These are phyloP conservation scores for Tricholoma sp. DNA, from an alignment of 768 basidiomycete species.

Conservation along the genomic window DNA sequence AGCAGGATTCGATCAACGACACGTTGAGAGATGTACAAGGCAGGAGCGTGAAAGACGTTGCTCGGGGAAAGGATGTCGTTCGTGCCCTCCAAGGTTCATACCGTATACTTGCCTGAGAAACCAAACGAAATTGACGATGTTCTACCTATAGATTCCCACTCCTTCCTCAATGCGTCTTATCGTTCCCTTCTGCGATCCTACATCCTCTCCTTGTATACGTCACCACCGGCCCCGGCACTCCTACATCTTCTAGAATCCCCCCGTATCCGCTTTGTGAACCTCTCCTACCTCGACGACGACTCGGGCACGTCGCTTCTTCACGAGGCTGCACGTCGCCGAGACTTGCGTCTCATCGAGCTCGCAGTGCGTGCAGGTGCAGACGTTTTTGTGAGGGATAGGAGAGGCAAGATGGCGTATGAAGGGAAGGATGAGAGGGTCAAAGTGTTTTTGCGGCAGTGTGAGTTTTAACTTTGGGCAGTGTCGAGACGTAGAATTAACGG, in stretches of 20 bases:
- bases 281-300: slow-evolving; percentile 76
- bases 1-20: slow-evolving; percentile 79
- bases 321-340: slow-evolving; percentile 78
- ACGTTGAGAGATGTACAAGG: slow-evolving; percentile 64
- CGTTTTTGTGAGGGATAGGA: slow-evolving; percentile 78
- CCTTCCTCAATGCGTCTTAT: slow-evolving; percentile 69
- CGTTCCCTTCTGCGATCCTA: slow-evolving; percentile 70
- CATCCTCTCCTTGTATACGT: slow-evolving; percentile 48
- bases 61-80: slow-evolving; percentile 59
- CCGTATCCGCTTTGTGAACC: slow-evolving; percentile 64
- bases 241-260: slow-evolving; percentile 62
- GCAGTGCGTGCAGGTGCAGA: slow-evolving; percentile 83
- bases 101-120: too few relatives aligned
- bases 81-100: slow-evolving; percentile 63
- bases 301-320: slow-evolving; percentile 78
- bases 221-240: slow-evolving; percentile 39
- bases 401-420: slow-evolving; percentile 64
- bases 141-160: slow-evolving; percentile 43
- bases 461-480: too few relatives aligned
- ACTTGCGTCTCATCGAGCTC: slow-evolving; percentile 78
- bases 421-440: slow-evolving; percentile 79
- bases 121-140: too few relatives aligned
- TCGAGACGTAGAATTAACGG: neutral
- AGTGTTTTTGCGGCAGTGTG: slow-evolving; percentile 81
- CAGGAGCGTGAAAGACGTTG: slow-evolving; percentile 66